A percentile compares a stretch with the other conserved stretches of the same genome.
Evolutionary conservation across 2,329 filamentous ascomycete genomes (phyloP).

Genomic region (Trematosphaeria pertusa): DNA sequence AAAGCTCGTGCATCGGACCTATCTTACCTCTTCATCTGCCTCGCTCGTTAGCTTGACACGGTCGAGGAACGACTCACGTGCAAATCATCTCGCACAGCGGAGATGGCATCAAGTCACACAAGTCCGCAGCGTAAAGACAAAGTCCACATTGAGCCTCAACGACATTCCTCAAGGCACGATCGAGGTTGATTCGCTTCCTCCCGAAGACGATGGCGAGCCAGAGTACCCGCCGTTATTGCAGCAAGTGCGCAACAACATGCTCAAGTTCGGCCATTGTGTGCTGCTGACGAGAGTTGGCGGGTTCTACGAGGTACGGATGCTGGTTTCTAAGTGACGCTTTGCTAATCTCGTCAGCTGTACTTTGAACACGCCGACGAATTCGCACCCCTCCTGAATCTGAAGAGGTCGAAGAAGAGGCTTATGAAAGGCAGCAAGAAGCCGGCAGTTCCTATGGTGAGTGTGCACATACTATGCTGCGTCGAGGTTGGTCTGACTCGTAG

Average conservation of each 20-base stretch:
- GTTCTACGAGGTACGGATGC: constrained; percentile 77
- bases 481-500: constrained; percentile 20
- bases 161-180: constrained; percentile 65
- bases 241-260: constrained; percentile 88
- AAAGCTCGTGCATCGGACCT: not conserved
- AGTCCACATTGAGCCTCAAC: constrained; percentile 40
- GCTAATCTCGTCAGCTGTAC: constrained; percentile 75
- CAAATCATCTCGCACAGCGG: constrained; percentile 8
- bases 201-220: constrained; percentile 56
- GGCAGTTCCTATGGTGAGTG: constrained; percentile 77
- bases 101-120: constrained; percentile 26
- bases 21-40: not conserved
- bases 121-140: constrained; percentile 51
- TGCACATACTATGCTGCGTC: constrained; percentile 3
- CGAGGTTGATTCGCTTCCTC: constrained; percentile 49
- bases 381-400: constrained; percentile 84
- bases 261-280: constrained; percentile 88
- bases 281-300: constrained; percentile 90
- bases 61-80: constrained; percentile 39
- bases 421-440: constrained; percentile 60
- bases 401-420: constrained; percentile 81
- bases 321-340: too few relatives aligned
- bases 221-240: constrained; percentile 87
- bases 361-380: constrained; percentile 93
- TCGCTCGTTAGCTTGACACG: constrained; percentile 30